A percentile compares a stretch with the other conserved stretches of the same genome.
Evolutionary conservation across 1,139 yeast genomes (phyloP).

Genomic region (Geotrichum bryndzae): DNA sequence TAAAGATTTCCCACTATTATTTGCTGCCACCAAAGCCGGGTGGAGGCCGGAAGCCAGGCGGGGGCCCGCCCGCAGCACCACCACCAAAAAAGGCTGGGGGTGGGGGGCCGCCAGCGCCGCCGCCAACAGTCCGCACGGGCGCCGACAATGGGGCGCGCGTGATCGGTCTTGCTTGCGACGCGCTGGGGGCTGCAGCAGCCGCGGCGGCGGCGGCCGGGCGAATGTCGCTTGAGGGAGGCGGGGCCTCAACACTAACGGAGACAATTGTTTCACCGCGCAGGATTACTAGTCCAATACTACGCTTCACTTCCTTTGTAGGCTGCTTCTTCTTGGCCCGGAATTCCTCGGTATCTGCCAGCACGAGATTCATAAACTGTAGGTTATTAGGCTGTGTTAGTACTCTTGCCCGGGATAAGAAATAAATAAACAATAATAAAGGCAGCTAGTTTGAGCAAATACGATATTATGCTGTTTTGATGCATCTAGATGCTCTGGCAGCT

Average conservation of each 20-base stretch:
- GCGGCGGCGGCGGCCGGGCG: conserved; percentile 34
- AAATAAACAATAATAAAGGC: neutral
- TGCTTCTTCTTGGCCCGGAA: conserved; percentile 61
- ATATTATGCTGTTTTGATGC: neutral
- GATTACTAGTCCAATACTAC: conserved; percentile 74
- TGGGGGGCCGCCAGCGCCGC: conserved; percentile 21
- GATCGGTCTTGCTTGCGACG: conserved; percentile 10
- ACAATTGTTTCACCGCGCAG: conserved; percentile 86
- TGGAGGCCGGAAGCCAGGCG: conserved; percentile 22
- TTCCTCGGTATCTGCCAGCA: conserved; percentile 80
- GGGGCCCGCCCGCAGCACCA: neutral
- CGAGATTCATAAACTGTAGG: conserved; percentile 64
- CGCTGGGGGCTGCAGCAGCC: conserved; percentile 15
- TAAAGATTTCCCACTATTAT: neutral
- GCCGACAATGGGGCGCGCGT: conserved; percentile 25
- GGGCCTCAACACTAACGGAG: conserved; percentile 75
- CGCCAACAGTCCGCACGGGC: conserved; percentile 28
- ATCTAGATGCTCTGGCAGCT: neutral
- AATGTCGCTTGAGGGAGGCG: conserved; percentile 51
- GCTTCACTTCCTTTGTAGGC: conserved; percentile 48
- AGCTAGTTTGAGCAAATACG: neutral
- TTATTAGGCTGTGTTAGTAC: neutral
- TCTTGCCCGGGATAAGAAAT: neutral
- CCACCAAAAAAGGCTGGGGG: conserved; percentile 11
- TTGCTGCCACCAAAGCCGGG: conserved; percentile 25